phyloP scores from a whole-genome alignment of 2,329 filamentous ascomycete species.

The Xylaria sp. region DNA sequence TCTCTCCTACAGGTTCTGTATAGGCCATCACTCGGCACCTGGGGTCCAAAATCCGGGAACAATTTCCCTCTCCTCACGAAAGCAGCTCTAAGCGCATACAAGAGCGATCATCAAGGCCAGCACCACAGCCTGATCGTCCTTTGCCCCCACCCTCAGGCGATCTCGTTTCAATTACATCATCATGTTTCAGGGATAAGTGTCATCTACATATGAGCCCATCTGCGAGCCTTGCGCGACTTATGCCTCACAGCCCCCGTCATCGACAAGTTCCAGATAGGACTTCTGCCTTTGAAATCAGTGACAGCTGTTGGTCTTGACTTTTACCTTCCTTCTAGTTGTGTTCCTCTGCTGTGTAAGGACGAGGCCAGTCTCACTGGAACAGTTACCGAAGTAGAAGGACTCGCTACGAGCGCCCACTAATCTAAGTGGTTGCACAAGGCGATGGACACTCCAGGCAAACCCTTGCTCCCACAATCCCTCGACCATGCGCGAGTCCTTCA shows the following conservation, averaged over 20 bases:
- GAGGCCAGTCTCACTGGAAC: not conserved
- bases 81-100: constrained; percentile 15
- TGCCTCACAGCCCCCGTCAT: not conserved
- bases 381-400: not conserved
- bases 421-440: constrained; percentile 9
- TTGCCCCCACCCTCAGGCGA: constrained; percentile 30
- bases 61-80: constrained; percentile 4
- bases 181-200: constrained; percentile 23
- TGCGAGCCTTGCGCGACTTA: constrained; percentile 7
- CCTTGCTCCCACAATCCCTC: constrained; percentile 58
- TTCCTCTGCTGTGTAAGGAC: not conserved
- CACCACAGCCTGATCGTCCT: constrained; percentile 24
- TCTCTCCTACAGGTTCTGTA: no score
- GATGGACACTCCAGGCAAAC: constrained; percentile 30
- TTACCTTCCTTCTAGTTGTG: not conserved
- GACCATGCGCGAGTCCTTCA: constrained; percentile 61
- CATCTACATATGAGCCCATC: constrained; percentile 1
- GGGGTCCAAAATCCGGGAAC: not conserved
- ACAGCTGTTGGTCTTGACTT: not conserved
- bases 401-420: not conserved
- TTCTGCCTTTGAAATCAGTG: not conserved
- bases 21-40: not conserved
- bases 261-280: not conserved
- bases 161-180: constrained; percentile 31
- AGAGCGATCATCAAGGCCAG: constrained; percentile 29